Evolutionary conservation across 225 moss, liverwort and hornwort species (phyloP), one percentile per base, ranked within the genome.

Genomic region (Thuidium tamariscinum): DNA sequence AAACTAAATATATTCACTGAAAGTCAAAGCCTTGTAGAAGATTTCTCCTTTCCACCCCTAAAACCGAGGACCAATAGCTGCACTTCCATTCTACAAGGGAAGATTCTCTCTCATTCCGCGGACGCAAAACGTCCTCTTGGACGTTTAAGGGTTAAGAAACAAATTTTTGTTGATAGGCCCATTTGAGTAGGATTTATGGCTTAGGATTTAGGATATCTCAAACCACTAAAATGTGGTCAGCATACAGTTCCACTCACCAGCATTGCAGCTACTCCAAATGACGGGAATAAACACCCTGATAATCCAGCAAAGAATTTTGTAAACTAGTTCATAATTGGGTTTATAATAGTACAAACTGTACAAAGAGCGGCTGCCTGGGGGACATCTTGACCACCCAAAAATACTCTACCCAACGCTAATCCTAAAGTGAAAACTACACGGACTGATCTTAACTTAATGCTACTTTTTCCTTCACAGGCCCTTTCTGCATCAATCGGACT

Each of bases 281-380:
- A 63, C 26, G 56, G 32, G 61, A 32, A 67, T 86, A 26, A 78
- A 79, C 20, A 74, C 55, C 42, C 25, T n/a, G 29, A 62, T 32
- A 72, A 27, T 79, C 74, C 41, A 74, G 80, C 63, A 62, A 89
- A 49, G 84, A 83, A 73, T 67, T 32, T 74, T 20, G 4, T 80
- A 39, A 82, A 78, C 77, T 88, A 48, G 42, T 87, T 34, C 88
- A 89, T 89, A 88, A 80, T 81, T 88, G 83, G 86, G 83, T 64
- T 71, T 86, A 88, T 81, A 84, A 88, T 86, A 90, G 81, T 91
- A 91, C 89, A 91, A 77, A 86, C 86, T 90, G 61, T 90, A 91
- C 91, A 89, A 37, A 77, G 81, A 54, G 83, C 39, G 92, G 80
- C 89, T 85, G 88, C 87, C 89, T 82, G 75, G 83, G 89, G 87